Conservation (phyloP, 2,329 filamentous ascomycete genomes). For the Fusarium pilosicola region DNA sequence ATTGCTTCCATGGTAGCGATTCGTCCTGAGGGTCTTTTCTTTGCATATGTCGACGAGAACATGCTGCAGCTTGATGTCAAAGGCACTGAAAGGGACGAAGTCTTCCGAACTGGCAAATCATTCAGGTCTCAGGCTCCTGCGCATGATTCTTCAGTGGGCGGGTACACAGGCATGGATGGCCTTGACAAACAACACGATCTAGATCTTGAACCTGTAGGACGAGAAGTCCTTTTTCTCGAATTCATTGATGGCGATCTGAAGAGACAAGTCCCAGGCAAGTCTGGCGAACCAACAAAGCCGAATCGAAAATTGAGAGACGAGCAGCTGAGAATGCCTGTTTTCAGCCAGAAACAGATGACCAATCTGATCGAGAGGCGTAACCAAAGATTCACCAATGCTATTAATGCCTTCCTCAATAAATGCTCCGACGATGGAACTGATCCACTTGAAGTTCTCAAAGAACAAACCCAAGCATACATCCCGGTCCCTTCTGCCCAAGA, state of each 20-base stretch:
- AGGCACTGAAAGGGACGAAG: constrained; percentile 72
- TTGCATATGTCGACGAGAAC: constrained; percentile 86
- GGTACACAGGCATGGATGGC: constrained; percentile 60
- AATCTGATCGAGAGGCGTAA: constrained; percentile 90
- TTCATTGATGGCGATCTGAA: constrained; percentile 93
- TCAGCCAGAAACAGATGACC: constrained; percentile 91
- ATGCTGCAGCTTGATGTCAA: constrained; percentile 83
- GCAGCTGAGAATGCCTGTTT: constrained; percentile 90
- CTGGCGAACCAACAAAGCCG: constrained; percentile 75
- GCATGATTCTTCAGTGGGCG: constrained; percentile 67
- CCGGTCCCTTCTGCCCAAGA: constrained; percentile 65
- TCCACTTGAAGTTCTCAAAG: constrained; percentile 71
- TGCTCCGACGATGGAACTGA: constrained; percentile 74
- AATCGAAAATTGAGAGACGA: constrained; percentile 77
- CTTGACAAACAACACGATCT: constrained; percentile 46
- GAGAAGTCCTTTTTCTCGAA: constrained; percentile 87
- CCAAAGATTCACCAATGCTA: constrained; percentile 79
- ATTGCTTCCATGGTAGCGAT: constrained; percentile 83
- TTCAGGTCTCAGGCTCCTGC: constrained; percentile 61
- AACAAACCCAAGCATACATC: constrained; percentile 68
- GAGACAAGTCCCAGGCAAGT: constrained; percentile 76
- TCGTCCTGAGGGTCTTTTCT: constrained; percentile 80
- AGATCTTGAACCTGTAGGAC: constrained; percentile 48
- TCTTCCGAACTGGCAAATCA: constrained; percentile 62
- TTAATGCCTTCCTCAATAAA: constrained; percentile 79